These are phyloP conservation scores for Gamarada debralockiae DNA, from an alignment of 495 filamentous ascomycete genomes.

Conservation along the genomic window DNA sequence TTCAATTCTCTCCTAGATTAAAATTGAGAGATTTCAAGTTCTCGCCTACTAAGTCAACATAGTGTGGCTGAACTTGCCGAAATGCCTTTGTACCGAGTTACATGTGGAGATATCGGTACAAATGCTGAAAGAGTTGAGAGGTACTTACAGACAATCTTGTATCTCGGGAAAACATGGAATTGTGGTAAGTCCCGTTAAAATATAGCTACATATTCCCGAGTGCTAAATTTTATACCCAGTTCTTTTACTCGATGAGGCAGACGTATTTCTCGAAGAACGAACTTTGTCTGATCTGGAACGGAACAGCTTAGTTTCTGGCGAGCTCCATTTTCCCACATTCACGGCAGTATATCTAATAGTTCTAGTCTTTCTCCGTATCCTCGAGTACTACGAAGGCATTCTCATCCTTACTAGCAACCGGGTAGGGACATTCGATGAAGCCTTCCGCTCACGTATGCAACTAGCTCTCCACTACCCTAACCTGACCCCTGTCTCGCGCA, in stretches of 20 bases:
- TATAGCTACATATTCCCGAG: conserved; percentile 9
- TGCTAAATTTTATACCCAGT: conserved; percentile 39
- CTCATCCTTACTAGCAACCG: conserved; percentile 67
- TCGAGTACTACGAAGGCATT: conserved; percentile 38
- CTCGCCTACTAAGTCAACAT: not conserved
- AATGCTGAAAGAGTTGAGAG: conserved; percentile 28
- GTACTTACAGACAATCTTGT: conserved; percentile 36
- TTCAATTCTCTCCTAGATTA: not conserved
- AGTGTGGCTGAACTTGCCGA: conserved; percentile 26
- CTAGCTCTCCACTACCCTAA: conserved; percentile 45
- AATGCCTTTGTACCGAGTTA: conserved; percentile 14
- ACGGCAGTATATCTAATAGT: not conserved
- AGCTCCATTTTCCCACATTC: not conserved
- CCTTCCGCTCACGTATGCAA: conserved; percentile 42
- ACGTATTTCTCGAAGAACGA: conserved; percentile 70
- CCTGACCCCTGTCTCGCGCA: conserved; percentile 65
- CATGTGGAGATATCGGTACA: conserved; percentile 14
- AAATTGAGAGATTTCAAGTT: too few species aligned
- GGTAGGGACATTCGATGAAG: conserved; percentile 38
- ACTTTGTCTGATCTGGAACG: conserved; percentile 61
- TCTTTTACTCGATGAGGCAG: too few species aligned
- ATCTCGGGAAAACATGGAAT: conserved; percentile 35
- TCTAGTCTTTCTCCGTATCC: conserved; percentile 29
- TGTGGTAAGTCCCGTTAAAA: not conserved
- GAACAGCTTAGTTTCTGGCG: conserved; percentile 36